Percentiles rank a stretch among this genome's conserved stretches.
Evolutionary conservation across 2,329 filamentous ascomycete species (phyloP).

Genomic region (Atkinsonella hypoxylon): DNA sequence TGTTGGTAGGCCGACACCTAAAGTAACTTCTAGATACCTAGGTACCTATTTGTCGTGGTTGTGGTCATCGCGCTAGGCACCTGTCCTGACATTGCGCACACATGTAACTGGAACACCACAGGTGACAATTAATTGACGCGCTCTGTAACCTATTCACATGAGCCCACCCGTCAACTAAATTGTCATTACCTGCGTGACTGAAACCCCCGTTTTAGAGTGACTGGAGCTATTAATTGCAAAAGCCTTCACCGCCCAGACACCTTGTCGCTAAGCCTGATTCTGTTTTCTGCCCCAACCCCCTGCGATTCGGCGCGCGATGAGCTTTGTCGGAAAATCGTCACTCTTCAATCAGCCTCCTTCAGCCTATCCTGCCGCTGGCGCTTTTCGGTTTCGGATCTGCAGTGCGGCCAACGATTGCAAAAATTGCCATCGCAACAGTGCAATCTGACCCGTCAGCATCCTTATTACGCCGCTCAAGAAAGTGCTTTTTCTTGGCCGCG

Average conservation of each 20-base stretch:
- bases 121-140: no score
- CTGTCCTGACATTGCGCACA: no score
- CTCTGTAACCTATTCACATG: no score
- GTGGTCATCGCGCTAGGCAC: no score
- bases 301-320: slow-evolving; percentile 8
- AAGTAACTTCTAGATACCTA: no score
- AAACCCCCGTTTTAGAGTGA: background rate
- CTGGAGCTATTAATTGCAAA: no score
- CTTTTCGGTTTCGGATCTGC: background rate
- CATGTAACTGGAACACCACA: background rate
- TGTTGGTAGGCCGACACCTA: no score
- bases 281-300: slow-evolving; percentile 11
- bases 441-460: background rate
- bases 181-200: background rate
- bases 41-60: no score
- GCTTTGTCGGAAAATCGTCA: slow-evolving; percentile 7
- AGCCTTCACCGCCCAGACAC: slow-evolving; percentile 8
- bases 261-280: slow-evolving; percentile 5
- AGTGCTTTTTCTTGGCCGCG: background rate
- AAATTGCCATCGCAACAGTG: background rate
- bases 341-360: background rate
- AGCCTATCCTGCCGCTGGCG: slow-evolving; percentile 3
- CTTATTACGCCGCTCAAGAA: background rate
- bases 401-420: slow-evolving; percentile 4
- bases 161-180: no score